phyloP scores from a whole-genome alignment of 768 basidiomycete genomes.

The Podaxis rugospora region DNA sequence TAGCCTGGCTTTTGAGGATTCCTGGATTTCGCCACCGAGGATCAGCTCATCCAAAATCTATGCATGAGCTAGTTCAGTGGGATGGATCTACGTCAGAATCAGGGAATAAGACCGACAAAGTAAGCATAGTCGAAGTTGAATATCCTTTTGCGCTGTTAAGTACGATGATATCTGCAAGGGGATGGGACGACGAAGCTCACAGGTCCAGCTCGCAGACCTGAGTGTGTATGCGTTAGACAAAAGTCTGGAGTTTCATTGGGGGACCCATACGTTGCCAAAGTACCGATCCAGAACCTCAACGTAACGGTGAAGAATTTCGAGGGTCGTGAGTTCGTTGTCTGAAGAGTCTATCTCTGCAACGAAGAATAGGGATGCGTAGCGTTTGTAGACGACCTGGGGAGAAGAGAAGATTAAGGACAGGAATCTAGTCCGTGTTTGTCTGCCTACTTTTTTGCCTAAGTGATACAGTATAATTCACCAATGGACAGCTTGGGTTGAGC shows the following conservation, averaged over 20 bases:
- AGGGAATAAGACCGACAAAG: constrained; percentile 45
- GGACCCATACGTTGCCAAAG: constrained; percentile 72
- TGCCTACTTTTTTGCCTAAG: neutral
- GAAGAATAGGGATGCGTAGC: constrained; percentile 96
- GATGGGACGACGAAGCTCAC: constrained; percentile 35
- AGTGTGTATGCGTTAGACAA: constrained; percentile 42
- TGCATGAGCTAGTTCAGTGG: neutral
- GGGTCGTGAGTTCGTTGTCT: constrained; percentile 89
- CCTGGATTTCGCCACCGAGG: constrained; percentile 91
- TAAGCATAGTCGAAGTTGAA: constrained; percentile 99
- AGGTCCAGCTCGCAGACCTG: constrained; percentile 91
- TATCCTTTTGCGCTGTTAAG: constrained; percentile 47
- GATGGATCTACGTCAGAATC: neutral
- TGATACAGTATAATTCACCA: neutral
- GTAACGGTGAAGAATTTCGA: constrained; percentile 93
- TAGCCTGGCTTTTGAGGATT: constrained; percentile 76
- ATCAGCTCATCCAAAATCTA: constrained; percentile 91
- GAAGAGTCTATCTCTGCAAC: constrained; percentile 76
- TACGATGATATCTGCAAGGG: neutral
- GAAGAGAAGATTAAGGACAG: neutral
- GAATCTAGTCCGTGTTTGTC: neutral
- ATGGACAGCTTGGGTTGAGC: neutral
- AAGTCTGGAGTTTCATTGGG: neutral
- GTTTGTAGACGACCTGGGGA: constrained; percentile 79
- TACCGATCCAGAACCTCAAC: constrained; percentile 89